These are phyloP conservation scores for Bidens hawaiensis DNA, from an alignment of 140 eudicot genomes.

Conservation along the genomic window DNA sequence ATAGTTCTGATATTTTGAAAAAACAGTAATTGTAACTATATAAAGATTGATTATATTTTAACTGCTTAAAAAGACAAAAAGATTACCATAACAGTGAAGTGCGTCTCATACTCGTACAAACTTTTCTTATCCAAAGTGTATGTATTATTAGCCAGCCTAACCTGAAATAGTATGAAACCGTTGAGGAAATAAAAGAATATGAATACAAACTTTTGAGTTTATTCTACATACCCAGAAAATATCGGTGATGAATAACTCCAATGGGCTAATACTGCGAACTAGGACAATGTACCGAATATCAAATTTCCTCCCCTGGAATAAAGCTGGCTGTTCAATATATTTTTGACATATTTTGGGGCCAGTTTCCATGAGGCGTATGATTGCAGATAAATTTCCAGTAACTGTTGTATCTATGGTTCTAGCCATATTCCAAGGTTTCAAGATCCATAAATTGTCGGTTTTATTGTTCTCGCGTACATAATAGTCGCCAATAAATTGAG, in stretches of 20 bases:
- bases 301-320: conserved; percentile 82
- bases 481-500: conserved; percentile 79
- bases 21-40: not conserved
- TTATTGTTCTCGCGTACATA: conserved; percentile 59
- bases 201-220: not conserved
- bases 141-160: conserved; percentile 81
- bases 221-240: conserved; percentile 69
- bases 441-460: conserved; percentile 75
- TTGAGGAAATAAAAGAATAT: not conserved
- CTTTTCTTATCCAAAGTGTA: conserved; percentile 81
- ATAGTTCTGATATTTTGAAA: conserved; percentile 59
- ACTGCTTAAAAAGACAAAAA: not conserved
- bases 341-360: conserved; percentile 98
- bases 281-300: conserved; percentile 89
- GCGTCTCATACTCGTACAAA: conserved; percentile 85
- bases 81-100: conserved; percentile 96
- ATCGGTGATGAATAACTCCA: conserved; percentile 76
- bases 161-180: conserved; percentile 43
- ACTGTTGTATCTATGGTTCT: conserved; percentile 92
- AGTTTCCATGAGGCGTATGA: conserved; percentile 95
- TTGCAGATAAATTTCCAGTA: conserved; percentile 80
- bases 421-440: conserved; percentile 99
- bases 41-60: not conserved
- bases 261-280: conserved; percentile 72
- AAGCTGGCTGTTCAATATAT: conserved; percentile 87